Conservation (phyloP, 2,329 filamentous ascomycete species). For the Graphium sp. region DNA sequence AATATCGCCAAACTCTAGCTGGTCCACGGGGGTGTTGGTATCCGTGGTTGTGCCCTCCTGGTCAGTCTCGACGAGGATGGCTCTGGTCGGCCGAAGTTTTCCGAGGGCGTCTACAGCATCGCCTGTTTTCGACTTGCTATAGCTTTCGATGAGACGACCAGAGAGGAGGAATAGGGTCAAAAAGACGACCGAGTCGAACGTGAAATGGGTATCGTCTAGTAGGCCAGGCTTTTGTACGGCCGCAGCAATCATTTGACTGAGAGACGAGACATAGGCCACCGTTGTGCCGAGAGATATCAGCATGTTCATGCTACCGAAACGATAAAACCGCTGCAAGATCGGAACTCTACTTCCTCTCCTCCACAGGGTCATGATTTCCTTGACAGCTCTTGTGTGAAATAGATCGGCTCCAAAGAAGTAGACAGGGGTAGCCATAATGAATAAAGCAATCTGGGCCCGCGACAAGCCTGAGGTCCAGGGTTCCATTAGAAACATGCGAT, state of each 20-base stretch:
- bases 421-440: conserved; percentile 67
- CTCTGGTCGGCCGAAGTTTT: conserved; percentile 61
- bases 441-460: conserved; percentile 62
- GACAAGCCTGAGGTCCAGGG: conserved; percentile 58
- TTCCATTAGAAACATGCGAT: conserved; percentile 50
- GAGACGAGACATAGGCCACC: conserved; percentile 72
- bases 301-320: conserved; percentile 96
- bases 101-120: conserved; percentile 70
- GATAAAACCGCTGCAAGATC: conserved; percentile 59
- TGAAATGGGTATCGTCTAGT: conserved; percentile 39
- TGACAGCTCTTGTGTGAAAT: conserved; percentile 65
- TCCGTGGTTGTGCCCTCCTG: conserved; percentile 18
- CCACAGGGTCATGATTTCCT: conserved; percentile 68
- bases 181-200: conserved; percentile 90
- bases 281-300: conserved; percentile 78
- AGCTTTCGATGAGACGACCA: conserved; percentile 65
- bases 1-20: conserved; percentile 57
- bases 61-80: conserved; percentile 44
- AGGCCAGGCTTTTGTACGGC: conserved; percentile 24
- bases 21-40: conserved; percentile 37
- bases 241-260: conserved; percentile 56
- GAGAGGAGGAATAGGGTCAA: conserved; percentile 72
- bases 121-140: conserved; percentile 81
- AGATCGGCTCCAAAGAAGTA: conserved; percentile 77
- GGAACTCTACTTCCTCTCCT: conserved; percentile 56